Conservation (phyloP, 371 early-diverging fungal species). For the Fennellomyces sp. region DNA sequence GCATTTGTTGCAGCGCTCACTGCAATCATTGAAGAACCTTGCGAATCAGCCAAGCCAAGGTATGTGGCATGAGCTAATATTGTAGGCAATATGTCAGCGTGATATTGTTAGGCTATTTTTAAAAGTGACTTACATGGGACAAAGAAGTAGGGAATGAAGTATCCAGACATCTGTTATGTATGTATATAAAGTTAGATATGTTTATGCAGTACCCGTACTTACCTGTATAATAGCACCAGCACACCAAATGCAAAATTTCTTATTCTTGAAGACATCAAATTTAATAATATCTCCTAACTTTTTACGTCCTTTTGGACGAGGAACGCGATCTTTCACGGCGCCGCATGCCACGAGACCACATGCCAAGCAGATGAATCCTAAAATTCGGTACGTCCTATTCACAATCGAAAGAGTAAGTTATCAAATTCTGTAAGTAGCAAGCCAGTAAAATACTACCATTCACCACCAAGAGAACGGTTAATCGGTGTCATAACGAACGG, state of each 20-base stretch:
- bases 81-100: neutral
- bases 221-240: constrained; percentile 40
- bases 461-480: constrained; percentile 53
- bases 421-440: too few species aligned
- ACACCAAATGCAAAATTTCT: constrained; percentile 44
- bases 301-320: constrained; percentile 7
- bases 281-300: constrained; percentile 31
- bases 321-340: constrained; percentile 38
- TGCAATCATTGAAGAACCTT: constrained; percentile 37
- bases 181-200: too few species aligned
- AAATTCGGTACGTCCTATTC: constrained; percentile 59
- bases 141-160: constrained; percentile 62
- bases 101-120: constrained; percentile 28
- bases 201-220: too few species aligned
- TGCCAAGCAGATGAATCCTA: constrained; percentile 51
- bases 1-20: constrained; percentile 54
- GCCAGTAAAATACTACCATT: constrained; percentile 46
- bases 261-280: constrained; percentile 43
- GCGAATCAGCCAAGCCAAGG: constrained; percentile 28
- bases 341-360: constrained; percentile 39
- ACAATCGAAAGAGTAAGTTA: constrained; percentile 24
- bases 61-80: constrained; percentile 33
- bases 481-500: constrained; percentile 63
- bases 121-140: constrained; percentile 43
- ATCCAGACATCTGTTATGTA: constrained; percentile 52